Percentiles rank a stretch among this genome's conserved stretches.
Evolutionary conservation across 352 stramenopile genomes (phyloP).

Genomic region (Ochromonadaceae sp.): DNA sequence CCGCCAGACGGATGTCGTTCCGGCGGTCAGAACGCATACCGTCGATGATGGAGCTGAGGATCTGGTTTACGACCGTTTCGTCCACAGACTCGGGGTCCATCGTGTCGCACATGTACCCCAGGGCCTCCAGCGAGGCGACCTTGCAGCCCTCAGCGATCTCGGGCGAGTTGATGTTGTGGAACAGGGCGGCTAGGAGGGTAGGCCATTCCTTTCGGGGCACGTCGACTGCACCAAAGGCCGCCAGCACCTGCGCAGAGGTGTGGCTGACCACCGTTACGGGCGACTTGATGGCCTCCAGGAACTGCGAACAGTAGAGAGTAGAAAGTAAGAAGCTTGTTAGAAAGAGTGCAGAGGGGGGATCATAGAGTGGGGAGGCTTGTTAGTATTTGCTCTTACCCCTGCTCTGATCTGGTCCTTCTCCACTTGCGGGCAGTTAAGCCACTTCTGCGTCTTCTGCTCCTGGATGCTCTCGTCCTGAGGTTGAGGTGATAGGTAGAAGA

Average conservation of each 20-base stretch:
- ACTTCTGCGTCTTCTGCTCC: conserved; percentile 31
- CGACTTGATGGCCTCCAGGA: conserved; percentile 36
- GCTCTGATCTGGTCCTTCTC: conserved; percentile 34
- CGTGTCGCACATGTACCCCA: conserved; percentile 56
- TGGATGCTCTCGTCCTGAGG: conserved; percentile 24
- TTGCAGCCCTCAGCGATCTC: conserved; percentile 63
- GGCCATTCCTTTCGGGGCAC: conserved; percentile 82
- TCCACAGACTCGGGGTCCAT: conserved; percentile 34
- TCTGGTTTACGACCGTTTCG: conserved; percentile 69
- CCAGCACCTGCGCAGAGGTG: conserved; percentile 67
- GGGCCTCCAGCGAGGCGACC: conserved; percentile 52
- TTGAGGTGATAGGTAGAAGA: neutral
- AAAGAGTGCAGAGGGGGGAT: too few relatives aligned
- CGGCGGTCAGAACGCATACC: conserved; percentile 69
- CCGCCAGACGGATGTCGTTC: conserved; percentile 68
- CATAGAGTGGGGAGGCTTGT: neutral
- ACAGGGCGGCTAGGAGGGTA: conserved; percentile 63
- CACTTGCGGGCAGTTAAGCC: conserved; percentile 35
- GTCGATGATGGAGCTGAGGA: conserved; percentile 91
- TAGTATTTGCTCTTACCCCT: conserved; percentile 2
- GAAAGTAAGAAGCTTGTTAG: too few relatives aligned
- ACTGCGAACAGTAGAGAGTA: too few relatives aligned
- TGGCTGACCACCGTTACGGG: conserved; percentile 31
- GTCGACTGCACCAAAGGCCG: conserved; percentile 81
- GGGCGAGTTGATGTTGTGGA: conserved; percentile 69